Evolutionary conservation across 2,329 filamentous ascomycete species (phyloP).

Genomic region (Grosmannia serpens): DNA sequence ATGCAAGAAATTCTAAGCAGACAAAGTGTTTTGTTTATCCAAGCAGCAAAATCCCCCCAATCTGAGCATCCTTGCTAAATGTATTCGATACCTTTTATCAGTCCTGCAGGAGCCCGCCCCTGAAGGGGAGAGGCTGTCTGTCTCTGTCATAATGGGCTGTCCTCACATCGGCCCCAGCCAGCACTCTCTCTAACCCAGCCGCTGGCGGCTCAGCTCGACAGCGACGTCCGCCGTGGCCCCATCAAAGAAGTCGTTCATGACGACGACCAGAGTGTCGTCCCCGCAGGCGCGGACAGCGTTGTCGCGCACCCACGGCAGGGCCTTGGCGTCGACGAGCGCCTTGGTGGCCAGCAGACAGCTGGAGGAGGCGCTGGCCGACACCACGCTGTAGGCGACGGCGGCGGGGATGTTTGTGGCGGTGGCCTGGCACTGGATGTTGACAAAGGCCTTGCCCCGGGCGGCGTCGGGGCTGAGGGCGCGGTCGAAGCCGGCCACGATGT

Average conservation of each 20-base stretch:
- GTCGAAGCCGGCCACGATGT: conserved; percentile 25
- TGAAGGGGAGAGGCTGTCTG: too few species aligned
- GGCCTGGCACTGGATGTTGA: conserved; percentile 37
- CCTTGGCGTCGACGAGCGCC: conserved; percentile 33
- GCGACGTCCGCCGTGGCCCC: conserved; percentile 35
- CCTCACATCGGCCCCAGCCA: background rate
- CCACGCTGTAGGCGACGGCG: conserved; percentile 32
- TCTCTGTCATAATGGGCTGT: too few species aligned
- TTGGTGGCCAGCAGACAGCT: conserved; percentile 37
- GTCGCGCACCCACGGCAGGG: conserved; percentile 31
- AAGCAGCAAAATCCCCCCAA: background rate
- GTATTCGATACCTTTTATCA: background rate
- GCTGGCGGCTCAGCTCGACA: conserved; percentile 25
- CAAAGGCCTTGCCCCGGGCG: conserved; percentile 23
- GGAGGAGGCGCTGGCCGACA: conserved; percentile 30
- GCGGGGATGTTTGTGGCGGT: conserved; percentile 37
- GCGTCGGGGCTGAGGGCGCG: conserved; percentile 18
- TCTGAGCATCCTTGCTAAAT: background rate
- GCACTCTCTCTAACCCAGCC: conserved; percentile 15
- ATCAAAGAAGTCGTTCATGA: conserved; percentile 41
- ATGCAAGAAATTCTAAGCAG: background rate
- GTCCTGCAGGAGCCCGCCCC: too few species aligned
- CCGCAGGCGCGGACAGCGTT: conserved; percentile 26
- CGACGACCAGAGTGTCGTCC: conserved; percentile 28
- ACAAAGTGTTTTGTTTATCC: background rate